A percentile compares a stretch with the other conserved stretches of the same genome.
Conservation (phyloP, 129 eudicot genomes). For the Arctium lappa region DNA sequence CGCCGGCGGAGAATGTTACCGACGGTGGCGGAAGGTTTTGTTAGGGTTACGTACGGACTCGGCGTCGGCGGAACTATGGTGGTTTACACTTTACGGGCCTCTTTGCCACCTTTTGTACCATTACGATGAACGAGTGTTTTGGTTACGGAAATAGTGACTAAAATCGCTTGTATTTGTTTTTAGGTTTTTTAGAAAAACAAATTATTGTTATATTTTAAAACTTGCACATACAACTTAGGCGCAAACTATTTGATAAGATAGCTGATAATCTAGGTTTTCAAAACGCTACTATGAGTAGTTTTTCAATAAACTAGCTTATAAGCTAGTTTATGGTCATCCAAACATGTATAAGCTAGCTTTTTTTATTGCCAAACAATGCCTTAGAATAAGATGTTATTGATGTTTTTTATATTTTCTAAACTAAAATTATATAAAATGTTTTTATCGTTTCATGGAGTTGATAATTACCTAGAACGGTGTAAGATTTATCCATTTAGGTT, state of each 20-base stretch:
- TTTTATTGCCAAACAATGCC: too few species aligned
- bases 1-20: slow-evolving; percentile 34
- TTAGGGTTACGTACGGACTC: slow-evolving; percentile 1
- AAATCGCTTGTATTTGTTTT: not conserved
- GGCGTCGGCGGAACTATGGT: not conserved
- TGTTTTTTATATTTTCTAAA: not conserved
- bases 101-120: not conserved
- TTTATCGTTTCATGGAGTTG: not conserved
- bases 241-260: too few species aligned
- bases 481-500: too few species aligned
- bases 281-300: too few species aligned
- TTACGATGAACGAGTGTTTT: not conserved
- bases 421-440: not conserved
- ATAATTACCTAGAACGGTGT: too few species aligned
- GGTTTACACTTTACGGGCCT: not conserved
- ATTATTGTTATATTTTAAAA: not conserved
- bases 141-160: not conserved
- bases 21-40: slow-evolving; percentile 33
- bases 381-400: not conserved
- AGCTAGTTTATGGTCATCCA: too few species aligned
- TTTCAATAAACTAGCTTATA: too few species aligned
- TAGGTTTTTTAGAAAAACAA: not conserved
- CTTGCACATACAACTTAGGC: not conserved
- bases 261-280: too few species aligned
- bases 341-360: too few species aligned